Conservation (phyloP, 2,329 filamentous ascomycete species). For the Raffaelea ambrosiae region DNA sequence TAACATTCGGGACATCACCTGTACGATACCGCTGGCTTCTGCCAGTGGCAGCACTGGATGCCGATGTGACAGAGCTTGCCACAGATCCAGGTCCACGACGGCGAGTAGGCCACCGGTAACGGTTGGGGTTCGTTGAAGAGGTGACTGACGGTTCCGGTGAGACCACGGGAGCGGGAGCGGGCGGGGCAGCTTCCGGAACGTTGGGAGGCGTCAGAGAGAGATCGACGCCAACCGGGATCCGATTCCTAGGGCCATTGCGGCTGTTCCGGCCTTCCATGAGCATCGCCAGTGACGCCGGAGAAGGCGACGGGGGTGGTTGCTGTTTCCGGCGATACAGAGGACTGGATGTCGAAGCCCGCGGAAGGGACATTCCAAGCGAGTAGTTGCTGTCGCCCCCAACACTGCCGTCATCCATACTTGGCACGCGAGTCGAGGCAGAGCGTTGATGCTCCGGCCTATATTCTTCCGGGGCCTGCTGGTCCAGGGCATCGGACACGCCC, state of each 20-base stretch:
- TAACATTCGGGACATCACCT: constrained; percentile 41
- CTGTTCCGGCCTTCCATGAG: constrained; percentile 52
- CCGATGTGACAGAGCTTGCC: constrained; percentile 48
- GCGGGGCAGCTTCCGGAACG: constrained; percentile 31
- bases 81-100: constrained; percentile 48
- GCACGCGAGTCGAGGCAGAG: constrained; percentile 23
- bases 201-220: constrained; percentile 43
- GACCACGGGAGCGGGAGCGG: constrained; percentile 40
- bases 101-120: constrained; percentile 47
- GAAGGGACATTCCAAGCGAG: constrained; percentile 37
- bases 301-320: constrained; percentile 59
- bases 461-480: constrained; percentile 8
- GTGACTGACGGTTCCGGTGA: constrained; percentile 47
- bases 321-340: constrained; percentile 45
- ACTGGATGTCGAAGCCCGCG: constrained; percentile 59
- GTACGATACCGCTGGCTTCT: constrained; percentile 34
- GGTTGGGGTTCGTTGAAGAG: constrained; percentile 33
- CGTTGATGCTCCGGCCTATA: constrained; percentile 14
- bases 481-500: constrained; percentile 1
- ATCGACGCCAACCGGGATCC: constrained; percentile 63
- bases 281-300: constrained; percentile 52
- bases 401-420: neutral
- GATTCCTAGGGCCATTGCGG: constrained; percentile 65
- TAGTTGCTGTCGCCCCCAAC: constrained; percentile 13
- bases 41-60: constrained; percentile 34